Base-by-base conservation (phyloP, 306 rosid genomes). In the Cucumis cinereus region DNA sequence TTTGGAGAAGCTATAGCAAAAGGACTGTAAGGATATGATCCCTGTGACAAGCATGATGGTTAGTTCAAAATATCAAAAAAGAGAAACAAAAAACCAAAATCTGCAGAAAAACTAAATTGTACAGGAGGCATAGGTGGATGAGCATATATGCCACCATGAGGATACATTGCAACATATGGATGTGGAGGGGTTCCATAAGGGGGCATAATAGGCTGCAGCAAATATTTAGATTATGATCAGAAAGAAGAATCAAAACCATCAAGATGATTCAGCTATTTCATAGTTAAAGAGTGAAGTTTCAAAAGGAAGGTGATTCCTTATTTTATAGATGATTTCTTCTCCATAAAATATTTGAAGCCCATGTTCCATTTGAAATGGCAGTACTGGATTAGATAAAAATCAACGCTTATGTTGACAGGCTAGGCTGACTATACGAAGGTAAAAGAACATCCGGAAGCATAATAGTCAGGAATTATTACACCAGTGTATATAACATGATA, bases 81-180 rank as follows among this genome's bases (percentile, higher is more conserved):
- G 71, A 69, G 36, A 49, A 8, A 1, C 49, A 24, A n/a, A 24
- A 83, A 79, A 78, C 59, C 57, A 79, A 77, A 41, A 79, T 74
- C 73, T 72, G 68, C 23, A 77, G 33, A 61, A 12, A 76, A 83
- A 78, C 61, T 53, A 84, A 49, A 70, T 83, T 67, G 75, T 88
- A 94, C 99, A 87, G 95, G 94, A 85, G 98, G 98, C 73, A 94
- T 89, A 79, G 99, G 89, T 76, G 99, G 97, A 82, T 92, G 99
- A 57, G 99, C 97, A 85, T 94, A 94, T 84, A 94, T 85, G 84
- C 99, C 96, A 63, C 99, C 94, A 81, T 88, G 99, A 80, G 97
- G 97, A 89, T 94, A 94, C 99, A 94, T 94, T 73, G 98, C 96
- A 84, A 94, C 97, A 76, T 94, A 94, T 11, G 99, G 98, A 81